Base-by-base conservation (phyloP, 306 rosid species). In the Cucurbita argyrosperma region DNA sequence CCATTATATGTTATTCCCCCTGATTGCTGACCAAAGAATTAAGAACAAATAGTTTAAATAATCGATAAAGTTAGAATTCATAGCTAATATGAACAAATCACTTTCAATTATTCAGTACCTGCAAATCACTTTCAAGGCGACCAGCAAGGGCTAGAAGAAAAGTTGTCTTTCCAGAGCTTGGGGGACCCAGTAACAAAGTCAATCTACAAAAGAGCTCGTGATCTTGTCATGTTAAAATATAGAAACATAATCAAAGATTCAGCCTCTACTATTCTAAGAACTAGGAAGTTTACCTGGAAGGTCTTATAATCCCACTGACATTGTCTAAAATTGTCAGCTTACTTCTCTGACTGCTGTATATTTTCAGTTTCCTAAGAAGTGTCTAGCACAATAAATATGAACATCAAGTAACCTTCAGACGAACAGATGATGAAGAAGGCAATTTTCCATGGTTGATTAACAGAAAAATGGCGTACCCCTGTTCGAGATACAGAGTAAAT, bases 91-190 rank as follows among this genome's bases (percentile, higher is more conserved):
- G 18, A 71, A 52, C n/a, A 54, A 19, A 19, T 19, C 19, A 63
- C 10, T 56, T 35, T 14, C 47, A 52, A 79, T 70, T 74, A 40
- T 47, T 40, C 42, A 50, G 80, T 89, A 95, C 99, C 97, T 95
- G 84, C 84, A 95, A 80, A 76, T 89, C 96, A 78, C 77, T 77
- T 83, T 89, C 99, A 69, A 91, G 85, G 74, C 96, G 93, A 58
- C 97, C 99, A 16, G 99, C 97, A 76, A 95, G 99, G 75, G 99
- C 97, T 79, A 88, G 80, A 46, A 95, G 83, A 73, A 95, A 78
- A 11, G 99, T 88, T 14, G 97, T 84, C 85, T 95, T 95, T 74
- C 99, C 99, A 13, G 99, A 95, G 88, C 97, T 88, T 59, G 99
- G 99, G 46, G 99, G 97, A 74, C 99, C 99, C 88, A 95, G 72